Base-by-base conservation (phyloP, 2,329 filamentous ascomycete genomes). In the Karstenula rhodostoma region DNA sequence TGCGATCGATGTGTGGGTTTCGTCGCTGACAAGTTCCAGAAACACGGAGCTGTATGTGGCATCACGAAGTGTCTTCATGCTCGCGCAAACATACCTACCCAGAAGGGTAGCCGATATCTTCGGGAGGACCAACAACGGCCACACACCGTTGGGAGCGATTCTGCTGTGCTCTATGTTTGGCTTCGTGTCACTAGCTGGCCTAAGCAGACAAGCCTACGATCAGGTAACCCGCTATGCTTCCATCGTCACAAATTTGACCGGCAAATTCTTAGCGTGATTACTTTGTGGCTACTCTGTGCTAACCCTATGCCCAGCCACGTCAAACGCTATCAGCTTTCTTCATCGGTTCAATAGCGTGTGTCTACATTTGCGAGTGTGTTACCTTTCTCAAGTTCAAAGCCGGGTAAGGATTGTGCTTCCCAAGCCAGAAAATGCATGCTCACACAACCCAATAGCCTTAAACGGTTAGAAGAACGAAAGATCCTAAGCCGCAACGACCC, bases 41-140 rank as follows among this genome's bases (percentile, higher is more conserved):
- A 77, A 76, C 25, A 72, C 72, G 4, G 68, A 66, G 17, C 62
- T 76, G 3, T 76, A 75, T 54, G 69, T 67, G 2, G 64, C 72
- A 9, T 75, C 70, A 25, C 65, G 73, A 15, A 71, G 66, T 8
- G 61, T 74, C 1, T 77, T 76, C 40, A 67, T 71, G 56, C 62
- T 75, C 10, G 65, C 72, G 3, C 67, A 71, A 37, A 63, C 64
- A 22, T 73, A 71, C 49, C 55, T 67, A 5, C 60, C 66, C 8
- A 56, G 48, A 6, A 61, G 43, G 35, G 53, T 73, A 8, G 65
- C 65, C 5, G 57, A 68, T 22, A 60, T 67, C 3, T 58, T 75
- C 23, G 73, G 73, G 10, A 62, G 65, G 32, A 75, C 73, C 5
- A 75, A 75, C 58, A 67, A 69, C 53, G 72, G 73, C 1, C 62